These are phyloP conservation scores for Thalia dealbata DNA, from an alignment of 176 grass and related monocot genomes.

Conservation along the genomic window DNA sequence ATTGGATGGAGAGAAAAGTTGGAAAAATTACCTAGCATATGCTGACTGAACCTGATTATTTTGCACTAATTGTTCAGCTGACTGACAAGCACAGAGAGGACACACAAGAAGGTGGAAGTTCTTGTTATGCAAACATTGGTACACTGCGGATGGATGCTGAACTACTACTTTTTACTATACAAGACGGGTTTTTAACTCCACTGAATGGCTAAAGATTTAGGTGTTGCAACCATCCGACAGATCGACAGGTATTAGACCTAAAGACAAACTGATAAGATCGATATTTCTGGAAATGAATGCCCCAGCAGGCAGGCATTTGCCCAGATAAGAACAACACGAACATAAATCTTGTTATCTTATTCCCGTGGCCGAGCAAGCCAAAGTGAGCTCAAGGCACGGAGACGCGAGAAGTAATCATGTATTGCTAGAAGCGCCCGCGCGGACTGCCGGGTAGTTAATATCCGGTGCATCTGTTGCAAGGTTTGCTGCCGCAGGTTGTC, in stretches of 20 bases:
- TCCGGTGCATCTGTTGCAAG: conserved; percentile 29
- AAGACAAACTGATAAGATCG: not conserved
- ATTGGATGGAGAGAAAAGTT: not conserved
- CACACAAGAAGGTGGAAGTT: not conserved
- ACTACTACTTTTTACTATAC: no score
- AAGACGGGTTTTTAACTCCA: not conserved
- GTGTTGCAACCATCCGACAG: not conserved
- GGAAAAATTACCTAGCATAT: not conserved
- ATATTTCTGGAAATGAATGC: not conserved
- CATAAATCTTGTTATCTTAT: conserved; percentile 11
- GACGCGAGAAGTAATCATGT: conserved; percentile 32
- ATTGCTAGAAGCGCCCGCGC: conserved; percentile 41
- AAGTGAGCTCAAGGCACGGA: conserved; percentile 41
- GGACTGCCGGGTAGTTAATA: conserved; percentile 39
- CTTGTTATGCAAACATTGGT: not conserved
- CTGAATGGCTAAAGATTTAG: not conserved
- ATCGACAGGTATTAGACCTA: not conserved
- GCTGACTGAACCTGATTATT: not conserved
- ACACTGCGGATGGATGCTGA: not conserved
- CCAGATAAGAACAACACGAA: not conserved
- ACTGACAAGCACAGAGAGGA: not conserved
- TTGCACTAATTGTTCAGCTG: not conserved
- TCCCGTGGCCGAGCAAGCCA: conserved; percentile 39
- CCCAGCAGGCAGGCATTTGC: not conserved
- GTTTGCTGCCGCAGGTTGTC: conserved; percentile 39